These are phyloP conservation scores for Mycena pura DNA, from an alignment of 768 basidiomycete species.

Conservation along the genomic window DNA sequence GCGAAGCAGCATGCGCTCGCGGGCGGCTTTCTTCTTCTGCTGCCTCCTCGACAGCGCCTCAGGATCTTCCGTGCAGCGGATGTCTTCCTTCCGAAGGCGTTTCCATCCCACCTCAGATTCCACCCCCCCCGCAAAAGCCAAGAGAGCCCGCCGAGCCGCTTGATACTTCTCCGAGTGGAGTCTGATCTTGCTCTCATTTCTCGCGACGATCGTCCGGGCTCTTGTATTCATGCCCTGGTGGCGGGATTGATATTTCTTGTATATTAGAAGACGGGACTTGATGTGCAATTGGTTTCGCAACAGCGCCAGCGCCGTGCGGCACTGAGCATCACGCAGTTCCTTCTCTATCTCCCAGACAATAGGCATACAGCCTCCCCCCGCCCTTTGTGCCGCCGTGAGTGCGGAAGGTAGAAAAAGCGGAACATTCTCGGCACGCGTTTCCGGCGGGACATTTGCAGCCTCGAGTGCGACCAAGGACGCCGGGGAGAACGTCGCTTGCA, in stretches of 20 bases:
- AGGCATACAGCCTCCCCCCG: neutral
- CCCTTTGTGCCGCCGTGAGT: neutral
- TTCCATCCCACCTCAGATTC: neutral
- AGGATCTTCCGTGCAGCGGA: slow-evolving; percentile 8
- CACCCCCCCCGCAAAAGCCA: neutral
- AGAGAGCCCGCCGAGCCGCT: slow-evolving; percentile 1
- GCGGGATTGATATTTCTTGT: slow-evolving; percentile 3
- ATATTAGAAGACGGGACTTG: neutral
- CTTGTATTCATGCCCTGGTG: slow-evolving; percentile 13
- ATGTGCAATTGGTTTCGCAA: no score
- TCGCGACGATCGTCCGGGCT: neutral
- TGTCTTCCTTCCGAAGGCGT: slow-evolving; percentile 5
- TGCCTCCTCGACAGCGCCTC: neutral
- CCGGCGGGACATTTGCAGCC: neutral
- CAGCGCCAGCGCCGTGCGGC: slow-evolving; percentile 1
- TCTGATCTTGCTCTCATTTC: slow-evolving; percentile 10
- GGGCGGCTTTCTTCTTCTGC: neutral
- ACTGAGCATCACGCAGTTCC: slow-evolving; percentile 18
- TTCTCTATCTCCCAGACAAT: no score
- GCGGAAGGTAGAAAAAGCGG: neutral
- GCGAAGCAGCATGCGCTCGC: neutral
- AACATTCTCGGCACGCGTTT: neutral
- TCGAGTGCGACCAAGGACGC: neutral
- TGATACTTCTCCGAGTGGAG: slow-evolving; percentile 12
- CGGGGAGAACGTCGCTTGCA: slow-evolving; percentile 15